Evolutionary conservation across 2,329 filamentous ascomycete species (phyloP), one percentile per base, ranked within the genome.

Genomic region (Colletotrichum lentis): DNA sequence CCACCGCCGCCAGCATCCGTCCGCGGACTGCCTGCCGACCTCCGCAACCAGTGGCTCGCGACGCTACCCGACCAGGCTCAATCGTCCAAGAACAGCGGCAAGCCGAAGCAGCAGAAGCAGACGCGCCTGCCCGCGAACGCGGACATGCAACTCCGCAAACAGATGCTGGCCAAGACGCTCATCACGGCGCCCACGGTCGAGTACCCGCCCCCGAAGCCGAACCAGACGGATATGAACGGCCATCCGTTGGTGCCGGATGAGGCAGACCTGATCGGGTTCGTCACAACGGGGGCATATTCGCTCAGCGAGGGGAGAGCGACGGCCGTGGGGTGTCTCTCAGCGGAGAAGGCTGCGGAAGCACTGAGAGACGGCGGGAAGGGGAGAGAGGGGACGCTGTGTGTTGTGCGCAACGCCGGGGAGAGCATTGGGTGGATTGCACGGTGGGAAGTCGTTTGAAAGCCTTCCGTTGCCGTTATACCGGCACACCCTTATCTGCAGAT

Each of bases 271-370:
- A 87, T 98, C 58, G 96, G 96, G 0, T 99, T 97, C 76, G 90
- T 97, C 27, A 97, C 94, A 2, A 91, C 91, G 1, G 96, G 95
- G 0, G 90, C 92, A 58, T 97, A 91, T 76, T 94, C 91, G 73
- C 85, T 98, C 2, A 86, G 88, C 2, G 88, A 91, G 71, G 96
- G 95, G 0, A 86, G 85, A 71, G 92, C 91, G 0, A 89, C 88
- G 18, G 95, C 90, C 0, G 84, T 98, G 67, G 96, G 91, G 0
- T 90, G 86, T 57, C 75, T 98, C 31, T 81, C 88, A 16, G 81
- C 90, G 0, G 81, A 82, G 5, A 90, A 84, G 76, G 84, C 91
- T 1, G 67, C 86, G 3, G 79, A 83, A 62, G 76, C 80, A 24
- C 47, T 81, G 14, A 70, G 69, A 41, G 72, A 66, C 3, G 71